phyloP scores from a whole-genome alignment of 2,329 filamentous ascomycete genomes.

The Aspergillus sp. region DNA sequence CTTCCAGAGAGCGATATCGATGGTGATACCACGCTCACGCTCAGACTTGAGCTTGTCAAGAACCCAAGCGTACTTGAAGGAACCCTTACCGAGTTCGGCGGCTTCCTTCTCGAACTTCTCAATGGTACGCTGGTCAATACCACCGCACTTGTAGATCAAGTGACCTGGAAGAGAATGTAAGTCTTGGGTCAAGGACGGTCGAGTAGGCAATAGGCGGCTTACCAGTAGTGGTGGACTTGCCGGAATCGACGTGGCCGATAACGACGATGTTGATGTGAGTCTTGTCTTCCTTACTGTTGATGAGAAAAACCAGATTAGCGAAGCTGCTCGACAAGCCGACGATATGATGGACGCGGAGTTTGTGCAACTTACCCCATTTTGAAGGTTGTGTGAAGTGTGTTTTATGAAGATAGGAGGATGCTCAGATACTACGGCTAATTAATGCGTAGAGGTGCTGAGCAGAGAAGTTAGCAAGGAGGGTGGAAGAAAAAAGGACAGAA shows the following conservation, averaged over 20 bases:
- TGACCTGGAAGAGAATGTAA: constrained; percentile 59
- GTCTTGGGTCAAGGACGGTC: background rate
- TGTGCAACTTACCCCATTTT: constrained; percentile 60
- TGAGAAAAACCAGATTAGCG: background rate
- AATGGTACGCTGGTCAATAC: constrained; percentile 99
- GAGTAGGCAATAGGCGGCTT: constrained; percentile 46
- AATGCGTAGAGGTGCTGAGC: constrained; percentile 53
- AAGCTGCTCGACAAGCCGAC: background rate
- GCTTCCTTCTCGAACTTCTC: constrained; percentile 99
- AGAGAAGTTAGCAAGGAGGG: constrained; percentile 24
- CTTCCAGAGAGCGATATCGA: constrained; percentile 99
- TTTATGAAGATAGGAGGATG: constrained; percentile 46
- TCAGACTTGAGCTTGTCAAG: constrained; percentile 99
- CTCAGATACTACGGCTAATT: constrained; percentile 51
- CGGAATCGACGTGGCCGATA: constrained; percentile 99
- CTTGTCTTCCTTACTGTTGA: constrained; percentile 86
- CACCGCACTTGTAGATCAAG: constrained; percentile 99
- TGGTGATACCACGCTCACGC: constrained; percentile 99
- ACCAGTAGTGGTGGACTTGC: constrained; percentile 96
- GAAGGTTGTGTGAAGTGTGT: constrained; percentile 44
- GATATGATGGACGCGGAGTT: background rate
- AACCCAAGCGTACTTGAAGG: constrained; percentile 99
- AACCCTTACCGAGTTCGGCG: constrained; percentile 98
- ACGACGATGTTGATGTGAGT: constrained; percentile 97
- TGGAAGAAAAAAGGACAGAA: constrained; percentile 21